Evolutionary conservation across 208 protist genomes (phyloP), one percentile per base, ranked within the genome.

Genomic region (Tetramitus jugosus): DNA sequence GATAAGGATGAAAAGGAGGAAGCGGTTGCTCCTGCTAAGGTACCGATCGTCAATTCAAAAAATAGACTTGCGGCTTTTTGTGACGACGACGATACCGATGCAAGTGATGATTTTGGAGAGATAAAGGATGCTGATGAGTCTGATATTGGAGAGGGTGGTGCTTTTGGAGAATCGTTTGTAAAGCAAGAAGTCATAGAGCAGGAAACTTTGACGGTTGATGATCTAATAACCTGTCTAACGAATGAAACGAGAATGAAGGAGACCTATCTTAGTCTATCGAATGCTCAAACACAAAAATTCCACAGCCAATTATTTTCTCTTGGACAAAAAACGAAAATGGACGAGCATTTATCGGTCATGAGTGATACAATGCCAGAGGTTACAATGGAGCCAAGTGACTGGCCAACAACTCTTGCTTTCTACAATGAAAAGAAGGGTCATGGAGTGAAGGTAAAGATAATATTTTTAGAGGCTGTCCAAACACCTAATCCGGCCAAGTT

Each of bases 401-500:
- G 65, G 65, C 65, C 65, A n/a, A 71, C 65, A 71, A 49, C 39
- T 33, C 20, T 71, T 40, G 26, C 35, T 7, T 71, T 71, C 31
- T 71, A 37, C 65, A 17, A 71, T 35, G n/a, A 71, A 71, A 71
- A 49, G 40, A 71, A 71, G 33, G 65, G 65, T 17, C 65, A 71
- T 49, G 65, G 65, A 7, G 35, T 71, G 29, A 37, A 26, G 3
- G 31, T 71, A 7, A 42, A 71, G 17, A 10, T 71, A 0, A 23
- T 71, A 14, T 49, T 37, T 33, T 37, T 71, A 10, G 65, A 71
- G 35, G 39, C 26, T 2, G 35, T n/a, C 33, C 40, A 71, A 35
- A 49, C 65, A 33, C 40, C 39, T 26, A 37, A 49, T 49, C 39
- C 39, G 0, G 65, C 39, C 26, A 71, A 71, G 33, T n/a, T 49